Evolutionary conservation across 495 filamentous ascomycete genomes (phyloP).

Genomic region (Penicillium maclennaniae): DNA sequence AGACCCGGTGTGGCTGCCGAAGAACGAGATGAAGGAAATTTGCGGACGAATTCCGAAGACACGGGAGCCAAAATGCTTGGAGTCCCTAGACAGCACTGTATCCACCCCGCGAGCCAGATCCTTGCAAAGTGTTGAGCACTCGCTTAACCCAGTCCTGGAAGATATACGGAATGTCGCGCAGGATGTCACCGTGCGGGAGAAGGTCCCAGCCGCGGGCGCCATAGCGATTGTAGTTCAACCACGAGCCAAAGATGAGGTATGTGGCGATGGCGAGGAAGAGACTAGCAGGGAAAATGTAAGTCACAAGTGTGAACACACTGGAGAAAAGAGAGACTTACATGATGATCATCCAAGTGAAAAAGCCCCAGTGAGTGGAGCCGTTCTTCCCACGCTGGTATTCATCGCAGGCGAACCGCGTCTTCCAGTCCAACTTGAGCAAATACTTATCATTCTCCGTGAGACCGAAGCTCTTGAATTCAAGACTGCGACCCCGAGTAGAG

Average conservation of each 20-base stretch:
- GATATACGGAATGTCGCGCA: slow-evolving; percentile 89
- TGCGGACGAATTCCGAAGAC: not conserved
- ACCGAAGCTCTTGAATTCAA: slow-evolving; percentile 69
- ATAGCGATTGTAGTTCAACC: slow-evolving; percentile 98
- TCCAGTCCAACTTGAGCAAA: slow-evolving; percentile 73
- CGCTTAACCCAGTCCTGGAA: slow-evolving; percentile 79
- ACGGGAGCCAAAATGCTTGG: not conserved
- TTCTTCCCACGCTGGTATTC: slow-evolving; percentile 42
- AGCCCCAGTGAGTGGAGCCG: slow-evolving; percentile 65
- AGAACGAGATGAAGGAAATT: not conserved
- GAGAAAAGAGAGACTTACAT: slow-evolving; percentile 60
- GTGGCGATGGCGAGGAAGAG: slow-evolving; percentile 79
- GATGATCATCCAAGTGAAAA: slow-evolving; percentile 96
- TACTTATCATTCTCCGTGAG: slow-evolving; percentile 45
- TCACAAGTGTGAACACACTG: not conserved
- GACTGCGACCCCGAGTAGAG: slow-evolving; percentile 46
- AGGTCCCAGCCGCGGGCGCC: slow-evolving; percentile 94
- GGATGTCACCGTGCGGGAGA: slow-evolving; percentile 85
- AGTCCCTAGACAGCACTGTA: slow-evolving; percentile 80
- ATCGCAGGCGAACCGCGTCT: slow-evolving; percentile 81
- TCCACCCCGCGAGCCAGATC: slow-evolving; percentile 73
- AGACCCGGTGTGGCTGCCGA: not conserved
- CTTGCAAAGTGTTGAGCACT: slow-evolving; percentile 80
- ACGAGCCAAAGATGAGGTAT: slow-evolving; percentile 96
- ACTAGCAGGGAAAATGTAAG: slow-evolving; percentile 29